Base-by-base conservation (phyloP, 1,284 basidiomycete genomes). In the Tilletia walkeri region DNA sequence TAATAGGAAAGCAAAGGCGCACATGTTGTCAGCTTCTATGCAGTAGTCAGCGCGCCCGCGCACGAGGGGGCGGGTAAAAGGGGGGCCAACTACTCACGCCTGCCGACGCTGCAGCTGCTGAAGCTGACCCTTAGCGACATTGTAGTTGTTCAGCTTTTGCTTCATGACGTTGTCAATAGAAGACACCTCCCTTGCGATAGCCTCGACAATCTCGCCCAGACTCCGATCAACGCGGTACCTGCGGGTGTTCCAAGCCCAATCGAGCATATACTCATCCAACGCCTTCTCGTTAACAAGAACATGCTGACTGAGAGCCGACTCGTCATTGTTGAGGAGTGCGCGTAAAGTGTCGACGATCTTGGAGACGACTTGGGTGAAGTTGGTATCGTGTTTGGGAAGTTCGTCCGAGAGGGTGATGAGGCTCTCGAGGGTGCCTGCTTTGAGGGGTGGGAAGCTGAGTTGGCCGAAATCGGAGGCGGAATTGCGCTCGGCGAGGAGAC, bases 291-390 rank as follows among this genome's bases (percentile, higher is more conserved):
- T 91, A 30, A 98, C 90, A 54, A 91, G 86, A 38, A 90, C 86
- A 82, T 97, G 93, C 82, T 94, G 92, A 24, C 88, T 86, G 47
- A 97, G 88, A 84, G 93, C 93, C 54, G 87, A 82, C 10, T 91
- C 89, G 81, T 96, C 93, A 78, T 96, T 94, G 82, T 94, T 94
- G 68, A 95, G 86, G 68, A 99, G 88, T 75, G 91, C 92, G 65
- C 94, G 91, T 66, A 98, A 88, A 0, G 94, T 95, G 81, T 99
- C 96, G 71, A 98, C 93, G 34, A 92, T 91, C 87, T 97, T 98
- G 73, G 92, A 92, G 71, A 95, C 91, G 12, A 90, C 89, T 30
- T 88, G 86, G 2, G 93, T 97, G 86, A 96, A 94, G 86, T 88
- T 89, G n/a, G 88, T 83, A 78, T 99, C 96, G 73, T 92, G 89